These are phyloP conservation scores for Claviceps sp. DNA, from an alignment of 2,329 filamentous ascomycete species.

Conservation along the genomic window DNA sequence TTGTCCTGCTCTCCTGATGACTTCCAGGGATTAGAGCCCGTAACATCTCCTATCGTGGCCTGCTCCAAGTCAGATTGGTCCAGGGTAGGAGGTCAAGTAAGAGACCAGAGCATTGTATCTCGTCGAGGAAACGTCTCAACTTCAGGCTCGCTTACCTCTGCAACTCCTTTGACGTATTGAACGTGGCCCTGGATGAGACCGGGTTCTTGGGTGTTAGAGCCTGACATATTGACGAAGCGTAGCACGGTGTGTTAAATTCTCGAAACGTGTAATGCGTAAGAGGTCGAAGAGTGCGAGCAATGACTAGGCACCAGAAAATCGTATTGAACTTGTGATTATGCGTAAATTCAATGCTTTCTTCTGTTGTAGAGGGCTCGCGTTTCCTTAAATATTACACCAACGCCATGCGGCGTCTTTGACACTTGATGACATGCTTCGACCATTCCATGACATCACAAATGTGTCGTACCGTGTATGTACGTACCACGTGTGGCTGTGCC, in stretches of 20 bases:
- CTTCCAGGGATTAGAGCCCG: slow-evolving; percentile 50
- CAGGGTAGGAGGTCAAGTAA: background rate
- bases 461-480: background rate
- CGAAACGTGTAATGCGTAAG: background rate
- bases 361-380: no score
- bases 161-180: slow-evolving; percentile 55
- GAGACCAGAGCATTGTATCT: no score
- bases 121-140: no score
- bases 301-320: background rate
- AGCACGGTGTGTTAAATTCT: background rate
- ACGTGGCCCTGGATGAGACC: slow-evolving; percentile 50
- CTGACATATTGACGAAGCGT: background rate
- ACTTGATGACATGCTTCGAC: slow-evolving; percentile 8
- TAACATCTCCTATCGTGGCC: slow-evolving; percentile 47
- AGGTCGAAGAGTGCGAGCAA: background rate
- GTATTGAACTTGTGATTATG: background rate
- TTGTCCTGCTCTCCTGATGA: slow-evolving; percentile 51
- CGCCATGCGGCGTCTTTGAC: background rate
- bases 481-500: background rate
- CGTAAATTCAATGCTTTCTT: no score
- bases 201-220: slow-evolving; percentile 26
- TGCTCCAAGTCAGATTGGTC: slow-evolving; percentile 14
- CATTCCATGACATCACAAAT: slow-evolving; percentile 4
- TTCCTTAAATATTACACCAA: no score
- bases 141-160: slow-evolving; percentile 36